Evolutionary conservation across 108 stramenopile genomes (phyloP), one percentile per base, ranked within the genome.

Genomic region (Seminavis robusta): DNA sequence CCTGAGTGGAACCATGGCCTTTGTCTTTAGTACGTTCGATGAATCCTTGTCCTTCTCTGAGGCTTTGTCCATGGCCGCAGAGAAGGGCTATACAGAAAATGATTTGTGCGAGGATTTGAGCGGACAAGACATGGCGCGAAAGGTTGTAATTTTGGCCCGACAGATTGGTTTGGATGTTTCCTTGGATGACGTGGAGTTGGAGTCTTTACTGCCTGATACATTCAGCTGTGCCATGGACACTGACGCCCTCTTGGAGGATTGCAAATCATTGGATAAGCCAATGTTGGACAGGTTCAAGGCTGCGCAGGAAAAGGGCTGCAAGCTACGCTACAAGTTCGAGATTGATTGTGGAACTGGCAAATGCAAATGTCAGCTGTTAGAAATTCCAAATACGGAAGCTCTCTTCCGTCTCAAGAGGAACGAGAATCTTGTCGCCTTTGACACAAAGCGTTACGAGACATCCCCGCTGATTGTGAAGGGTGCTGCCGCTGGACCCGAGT

Each of bases 391-490:
- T 4, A 74, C 45, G 13, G 83, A 85, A 47, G 71, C 80, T 11
- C 58, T 85, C 31, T 85, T 50, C 54, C 65, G 83, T 36, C 74
- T 85, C 10, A 75, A 76, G 30, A 62, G 52, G 16, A 81, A 76
- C 47, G 83, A 85, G 49, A 85, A 84, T 53, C 67, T 79, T 60
- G 76, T 81, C 8, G 68, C 82, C 1, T 79, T 81, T 47, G 77
- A 80, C 40, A 83, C 86, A 0, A 53, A 67, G 26, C 76, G 88
- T 27, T 86, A 84, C 59, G 69, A 65, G 9, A 63, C 80, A 3
- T 80, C 86, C 7, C 92, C 92, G 3, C 53, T 92, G 55, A 85
- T 91, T 51, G 68, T 94, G 24, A 90, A 91, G 66, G 92, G 90
- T 26, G 84, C 92, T 32, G 83, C 90, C 27, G 88, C 90, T 9